Percentiles rank a stretch among this genome's conserved stretches.
Evolutionary conservation across 805 yeast species (phyloP).

Genomic region (Priceomyces medius): DNA sequence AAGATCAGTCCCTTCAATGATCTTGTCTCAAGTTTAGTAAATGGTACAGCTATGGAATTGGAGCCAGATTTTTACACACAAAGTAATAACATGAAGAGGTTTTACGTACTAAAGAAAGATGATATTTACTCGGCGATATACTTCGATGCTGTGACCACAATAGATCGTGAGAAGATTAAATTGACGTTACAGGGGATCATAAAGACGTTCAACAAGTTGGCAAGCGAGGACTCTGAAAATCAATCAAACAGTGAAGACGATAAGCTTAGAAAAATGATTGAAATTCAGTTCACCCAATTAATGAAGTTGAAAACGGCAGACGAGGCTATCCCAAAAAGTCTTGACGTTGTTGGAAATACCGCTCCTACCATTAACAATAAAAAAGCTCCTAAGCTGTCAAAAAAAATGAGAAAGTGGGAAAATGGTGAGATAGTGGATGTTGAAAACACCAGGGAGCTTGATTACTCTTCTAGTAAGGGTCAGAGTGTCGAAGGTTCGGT

Average conservation of each 20-base stretch:
- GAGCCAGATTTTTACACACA: constrained; percentile 34
- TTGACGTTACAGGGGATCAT: constrained; percentile 30
- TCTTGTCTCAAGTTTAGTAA: constrained; percentile 32
- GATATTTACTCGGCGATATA: constrained; percentile 34
- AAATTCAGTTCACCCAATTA: constrained; percentile 38
- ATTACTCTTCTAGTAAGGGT: constrained; percentile 27
- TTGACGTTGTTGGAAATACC: background rate
- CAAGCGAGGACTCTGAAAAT: constrained; percentile 16
- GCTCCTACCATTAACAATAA: constrained; percentile 2
- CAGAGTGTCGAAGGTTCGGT: constrained; percentile 4
- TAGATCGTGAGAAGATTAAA: constrained; percentile 38
- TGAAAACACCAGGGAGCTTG: constrained; percentile 22
- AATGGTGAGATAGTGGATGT: constrained; percentile 36
- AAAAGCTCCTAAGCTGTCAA: constrained; percentile 13
- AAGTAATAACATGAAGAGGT: constrained; percentile 31
- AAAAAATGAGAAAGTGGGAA: constrained; percentile 46
- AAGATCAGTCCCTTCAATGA: constrained; percentile 41
- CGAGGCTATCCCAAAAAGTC: background rate
- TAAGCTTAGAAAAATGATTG: constrained; percentile 34
- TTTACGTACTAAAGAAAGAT: constrained; percentile 30
- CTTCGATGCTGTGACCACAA: constrained; percentile 38
- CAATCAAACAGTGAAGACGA: constrained; percentile 5
- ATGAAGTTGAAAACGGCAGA: constrained; percentile 27
- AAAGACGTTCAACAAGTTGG: constrained; percentile 30
- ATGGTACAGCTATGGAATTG: constrained; percentile 32